Conservation (phyloP, 1,284 basidiomycete species). For the Fomes fomentarius region DNA sequence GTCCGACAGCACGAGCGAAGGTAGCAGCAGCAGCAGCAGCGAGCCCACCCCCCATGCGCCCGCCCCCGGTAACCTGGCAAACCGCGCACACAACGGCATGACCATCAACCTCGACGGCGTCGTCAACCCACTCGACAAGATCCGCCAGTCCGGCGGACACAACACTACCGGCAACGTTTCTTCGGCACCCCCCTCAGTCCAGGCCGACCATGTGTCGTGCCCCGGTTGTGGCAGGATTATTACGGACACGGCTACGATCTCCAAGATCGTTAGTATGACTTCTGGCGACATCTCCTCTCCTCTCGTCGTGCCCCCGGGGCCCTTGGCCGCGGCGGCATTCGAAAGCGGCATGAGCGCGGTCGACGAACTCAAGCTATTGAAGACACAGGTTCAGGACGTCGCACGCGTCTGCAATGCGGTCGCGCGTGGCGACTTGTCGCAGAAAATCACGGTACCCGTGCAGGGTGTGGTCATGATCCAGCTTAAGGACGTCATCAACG, state of each 20-base stretch:
- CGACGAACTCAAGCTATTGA: constrained; percentile 81
- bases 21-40: constrained; percentile 8
- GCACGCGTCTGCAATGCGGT: constrained; percentile 96
- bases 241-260: constrained; percentile 41
- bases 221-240: constrained; percentile 52
- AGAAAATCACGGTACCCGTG: constrained; percentile 96
- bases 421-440: constrained; percentile 90
- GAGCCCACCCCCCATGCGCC: constrained; percentile 29
- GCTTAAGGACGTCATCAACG: constrained; percentile 97
- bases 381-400: constrained; percentile 90
- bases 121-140: constrained; percentile 40
- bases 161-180: constrained; percentile 31
- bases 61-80: constrained; percentile 11
- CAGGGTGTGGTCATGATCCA: constrained; percentile 98
- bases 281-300: constrained; percentile 42
- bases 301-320: constrained; percentile 56
- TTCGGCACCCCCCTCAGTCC: constrained; percentile 48
- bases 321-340: constrained; percentile 59
- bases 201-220: constrained; percentile 45
- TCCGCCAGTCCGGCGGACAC: constrained; percentile 19
- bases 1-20: constrained; percentile 26
- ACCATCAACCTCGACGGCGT: constrained; percentile 48
- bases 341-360: constrained; percentile 70
- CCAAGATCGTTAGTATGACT: constrained; percentile 35
- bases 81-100: constrained; percentile 37